These are phyloP conservation scores for Boletellus ananas DNA, from an alignment of 768 basidiomycete genomes.

Conservation along the genomic window DNA sequence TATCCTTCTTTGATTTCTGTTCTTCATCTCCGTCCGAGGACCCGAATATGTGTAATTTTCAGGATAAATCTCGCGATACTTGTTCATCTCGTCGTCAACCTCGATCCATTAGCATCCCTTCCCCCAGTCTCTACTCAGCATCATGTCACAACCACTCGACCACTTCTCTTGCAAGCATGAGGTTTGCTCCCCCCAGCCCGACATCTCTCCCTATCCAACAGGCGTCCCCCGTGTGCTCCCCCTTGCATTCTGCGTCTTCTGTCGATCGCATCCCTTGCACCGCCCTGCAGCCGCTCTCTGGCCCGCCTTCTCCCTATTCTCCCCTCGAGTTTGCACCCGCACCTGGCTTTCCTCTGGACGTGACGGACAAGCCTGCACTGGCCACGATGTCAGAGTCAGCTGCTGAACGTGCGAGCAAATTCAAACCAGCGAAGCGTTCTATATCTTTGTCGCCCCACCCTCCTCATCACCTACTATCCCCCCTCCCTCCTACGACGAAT, in stretches of 20 bases:
- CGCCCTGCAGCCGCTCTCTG: conserved; percentile 16
- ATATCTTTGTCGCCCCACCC: conserved; percentile 28
- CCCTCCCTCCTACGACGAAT: conserved; percentile 65
- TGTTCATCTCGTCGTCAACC: conserved; percentile 13
- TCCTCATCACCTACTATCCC: conserved; percentile 4
- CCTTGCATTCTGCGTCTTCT: conserved; percentile 9
- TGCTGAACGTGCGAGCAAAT: conserved; percentile 34
- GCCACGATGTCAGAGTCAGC: conserved; percentile 46
- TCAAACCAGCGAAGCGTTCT: conserved; percentile 24
- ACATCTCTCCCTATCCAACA: conserved; percentile 2
- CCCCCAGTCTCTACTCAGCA: conserved; percentile 18
- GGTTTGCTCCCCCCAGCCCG: conserved; percentile 30
- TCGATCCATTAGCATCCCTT: conserved; percentile 18
- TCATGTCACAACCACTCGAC: conserved; percentile 17
- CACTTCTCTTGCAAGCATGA: conserved; percentile 30
- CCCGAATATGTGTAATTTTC: conserved; percentile 1
- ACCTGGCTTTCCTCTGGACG: conserved; percentile 4
- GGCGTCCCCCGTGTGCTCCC: conserved; percentile 8
- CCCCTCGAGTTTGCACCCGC: conserved; percentile 30
- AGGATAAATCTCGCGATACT: neutral
- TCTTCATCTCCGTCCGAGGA: conserved; percentile 28
- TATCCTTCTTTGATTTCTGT: conserved; percentile 48
- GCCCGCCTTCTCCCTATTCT: conserved; percentile 28
- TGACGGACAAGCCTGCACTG: conserved; percentile 38
- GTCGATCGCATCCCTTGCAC: conserved; percentile 6